phyloP scores from a whole-genome alignment of 441 rosid genomes.

The Raphanus hybrid region DNA sequence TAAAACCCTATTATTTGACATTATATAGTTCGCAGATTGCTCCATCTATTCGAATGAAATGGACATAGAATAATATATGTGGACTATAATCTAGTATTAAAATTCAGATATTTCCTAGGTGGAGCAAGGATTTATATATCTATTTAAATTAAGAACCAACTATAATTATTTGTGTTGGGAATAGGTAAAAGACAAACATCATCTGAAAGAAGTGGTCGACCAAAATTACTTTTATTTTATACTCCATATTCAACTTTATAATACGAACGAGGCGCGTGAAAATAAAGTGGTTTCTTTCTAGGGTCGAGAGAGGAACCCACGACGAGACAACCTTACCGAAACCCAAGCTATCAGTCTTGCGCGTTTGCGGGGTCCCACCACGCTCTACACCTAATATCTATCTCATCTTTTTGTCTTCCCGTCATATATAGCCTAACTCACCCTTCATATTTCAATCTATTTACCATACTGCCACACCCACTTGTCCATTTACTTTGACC shows the following conservation, averaged over 20 bases:
- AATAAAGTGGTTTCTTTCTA: slow-evolving; percentile 1
- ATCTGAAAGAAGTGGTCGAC: slow-evolving; percentile 40
- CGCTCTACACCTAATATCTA: slow-evolving; percentile 1
- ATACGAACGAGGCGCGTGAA: slow-evolving; percentile 35
- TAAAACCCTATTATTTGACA: background rate
- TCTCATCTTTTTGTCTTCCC: slow-evolving; percentile 8
- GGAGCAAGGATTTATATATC: background rate
- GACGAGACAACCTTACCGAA: slow-evolving; percentile 27
- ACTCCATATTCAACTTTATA: background rate
- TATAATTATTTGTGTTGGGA: slow-evolving; percentile 23
- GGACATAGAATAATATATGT: background rate
- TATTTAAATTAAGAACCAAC: background rate
- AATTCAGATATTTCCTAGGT: background rate
- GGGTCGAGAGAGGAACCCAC: slow-evolving; percentile 39
- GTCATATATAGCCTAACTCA: background rate
- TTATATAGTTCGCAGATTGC: background rate
- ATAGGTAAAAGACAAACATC: slow-evolving; percentile 37
- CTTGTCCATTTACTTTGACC: slow-evolving; percentile 37
- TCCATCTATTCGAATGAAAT: background rate
- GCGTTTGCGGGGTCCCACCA: slow-evolving; percentile 2
- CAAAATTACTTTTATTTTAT: slow-evolving; percentile 8
- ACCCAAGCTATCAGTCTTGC: background rate
- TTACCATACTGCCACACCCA: slow-evolving; percentile 27
- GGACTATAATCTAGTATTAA: background rate
- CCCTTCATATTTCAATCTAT: slow-evolving; percentile 6